Percentiles rank a stretch among this genome's conserved stretches.
Evolutionary conservation across 495 filamentous ascomycete species (phyloP).

Genomic region (Aspergillus ellipticus): DNA sequence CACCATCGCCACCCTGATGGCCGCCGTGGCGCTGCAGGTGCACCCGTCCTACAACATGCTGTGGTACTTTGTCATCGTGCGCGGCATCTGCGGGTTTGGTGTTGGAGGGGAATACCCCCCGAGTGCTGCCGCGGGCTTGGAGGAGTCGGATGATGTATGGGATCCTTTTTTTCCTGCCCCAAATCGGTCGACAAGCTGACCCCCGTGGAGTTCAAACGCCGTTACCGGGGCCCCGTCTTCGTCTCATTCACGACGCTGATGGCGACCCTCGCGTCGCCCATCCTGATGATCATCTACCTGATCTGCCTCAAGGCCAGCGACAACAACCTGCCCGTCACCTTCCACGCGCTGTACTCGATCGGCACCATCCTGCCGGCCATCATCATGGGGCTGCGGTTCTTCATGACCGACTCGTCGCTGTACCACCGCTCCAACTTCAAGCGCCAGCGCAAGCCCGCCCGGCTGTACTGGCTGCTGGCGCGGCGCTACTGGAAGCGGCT

Average conservation of each 20-base stretch:
- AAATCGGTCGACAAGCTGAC: background rate
- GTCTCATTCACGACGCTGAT: conserved; percentile 36
- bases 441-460: conserved; percentile 14
- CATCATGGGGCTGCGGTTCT: conserved; percentile 28
- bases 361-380: conserved; percentile 28
- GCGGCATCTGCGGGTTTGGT: conserved; percentile 33
- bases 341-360: conserved; percentile 33
- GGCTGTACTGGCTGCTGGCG: conserved; percentile 25
- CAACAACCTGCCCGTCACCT: conserved; percentile 30
- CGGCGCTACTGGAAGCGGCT: conserved; percentile 29
- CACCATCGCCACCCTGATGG: conserved; percentile 31
- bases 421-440: conserved; percentile 31
- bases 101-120: conserved; percentile 36
- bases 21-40: conserved; percentile 30
- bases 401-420: conserved; percentile 33
- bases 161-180: background rate
- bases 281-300: conserved; percentile 34
- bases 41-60: conserved; percentile 31
- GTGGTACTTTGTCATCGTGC: conserved; percentile 34
- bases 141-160: conserved; percentile 31
- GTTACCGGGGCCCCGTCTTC: conserved; percentile 31
- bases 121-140: conserved; percentile 31
- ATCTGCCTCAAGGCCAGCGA: conserved; percentile 30
- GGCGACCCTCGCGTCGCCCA: conserved; percentile 30
- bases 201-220: conserved; percentile 17